These are phyloP conservation scores for Cotoneaster glaucophyllus DNA, from an alignment of 306 rosid species.

Conservation along the genomic window DNA sequence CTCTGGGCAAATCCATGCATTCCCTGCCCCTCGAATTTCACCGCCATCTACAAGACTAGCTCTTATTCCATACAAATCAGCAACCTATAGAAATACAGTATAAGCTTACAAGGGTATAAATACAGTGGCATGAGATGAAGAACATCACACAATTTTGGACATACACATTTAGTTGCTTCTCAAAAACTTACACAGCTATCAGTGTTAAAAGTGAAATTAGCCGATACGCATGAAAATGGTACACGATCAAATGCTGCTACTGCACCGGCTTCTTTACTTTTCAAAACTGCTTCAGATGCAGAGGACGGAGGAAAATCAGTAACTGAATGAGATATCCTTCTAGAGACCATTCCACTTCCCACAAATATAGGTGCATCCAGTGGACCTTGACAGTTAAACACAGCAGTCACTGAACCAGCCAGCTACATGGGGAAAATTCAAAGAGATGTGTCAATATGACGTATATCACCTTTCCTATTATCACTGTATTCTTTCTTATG, in stretches of 20 bases:
- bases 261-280: constrained; percentile 88
- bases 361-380: constrained; percentile 81
- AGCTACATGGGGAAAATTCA: constrained; percentile 48
- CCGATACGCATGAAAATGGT: constrained; percentile 83
- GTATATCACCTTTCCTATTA: constrained; percentile 1
- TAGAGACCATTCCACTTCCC: constrained; percentile 94
- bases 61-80: constrained; percentile 92
- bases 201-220: constrained; percentile 90
- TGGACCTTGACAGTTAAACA: constrained; percentile 97
- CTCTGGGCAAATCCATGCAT: constrained; percentile 98
- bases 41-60: constrained; percentile 95
- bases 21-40: constrained; percentile 98
- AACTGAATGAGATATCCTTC: constrained; percentile 52
- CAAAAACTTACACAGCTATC: constrained; percentile 76
- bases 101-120: constrained; percentile 21
- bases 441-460: constrained; percentile 1
- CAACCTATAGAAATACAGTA: constrained; percentile 51
- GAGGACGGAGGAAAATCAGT: constrained; percentile 51
- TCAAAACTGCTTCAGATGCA: constrained; percentile 70
- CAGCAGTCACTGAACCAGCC: constrained; percentile 91
- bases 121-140: constrained; percentile 8
- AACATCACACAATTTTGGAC: neutral
- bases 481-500: neutral
- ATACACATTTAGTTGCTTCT: constrained; percentile 5
- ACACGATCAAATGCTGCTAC: constrained; percentile 85